Evolutionary conservation across 495 filamentous ascomycete genomes (phyloP), one percentile per base, ranked within the genome.

Genomic region (Glarea lozoyensis): DNA sequence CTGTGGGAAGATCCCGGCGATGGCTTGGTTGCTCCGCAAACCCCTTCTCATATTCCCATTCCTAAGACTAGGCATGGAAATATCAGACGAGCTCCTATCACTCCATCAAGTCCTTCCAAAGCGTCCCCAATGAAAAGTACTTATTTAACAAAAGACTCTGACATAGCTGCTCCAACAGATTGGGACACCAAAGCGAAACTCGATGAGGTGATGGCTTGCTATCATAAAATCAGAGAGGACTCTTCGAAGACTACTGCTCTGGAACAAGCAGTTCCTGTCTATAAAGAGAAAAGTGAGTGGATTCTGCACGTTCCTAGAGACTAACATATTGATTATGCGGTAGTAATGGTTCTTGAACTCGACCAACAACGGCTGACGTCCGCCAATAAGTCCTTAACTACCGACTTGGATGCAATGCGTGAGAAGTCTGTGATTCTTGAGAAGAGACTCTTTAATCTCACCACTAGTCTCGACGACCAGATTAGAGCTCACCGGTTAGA

Each of bases 131-230:
- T 52, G 29, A 66, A 65, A 46, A 48, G 48, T 23, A 44, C 49
- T 5, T 93, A 73, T 65, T 70, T 94, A 50, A 81, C 71, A 30
- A 88, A 84, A 64, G 65, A 77, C 61, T 84, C 86, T 67, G 77
- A 79, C 63, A 57, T 71, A 49, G 62, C 54, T 45, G 67, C 59
- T 42, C 73, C 62, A 55, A 59, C 70, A 79, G 84, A 75, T 42
- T 88, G 78, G 73, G 83, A 94, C 59, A 42, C 51, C 19, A 17
- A 36, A 9, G 67, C 66, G 45, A 70, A 75, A 36, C 69, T 90
- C 46, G 72, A 77, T 42, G 63, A 71, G 20, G 74, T 92, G 59
- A 80, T 88, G 45, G 62, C 64, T 2, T 61, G 85, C 45, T 79
- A 79, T 48, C 63, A 76, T 31, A 70, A 73, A n/a, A 64, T 93